Evolutionary conservation across 352 stramenopile species (phyloP).

Genomic region (Aphanomyces invadans): DNA sequence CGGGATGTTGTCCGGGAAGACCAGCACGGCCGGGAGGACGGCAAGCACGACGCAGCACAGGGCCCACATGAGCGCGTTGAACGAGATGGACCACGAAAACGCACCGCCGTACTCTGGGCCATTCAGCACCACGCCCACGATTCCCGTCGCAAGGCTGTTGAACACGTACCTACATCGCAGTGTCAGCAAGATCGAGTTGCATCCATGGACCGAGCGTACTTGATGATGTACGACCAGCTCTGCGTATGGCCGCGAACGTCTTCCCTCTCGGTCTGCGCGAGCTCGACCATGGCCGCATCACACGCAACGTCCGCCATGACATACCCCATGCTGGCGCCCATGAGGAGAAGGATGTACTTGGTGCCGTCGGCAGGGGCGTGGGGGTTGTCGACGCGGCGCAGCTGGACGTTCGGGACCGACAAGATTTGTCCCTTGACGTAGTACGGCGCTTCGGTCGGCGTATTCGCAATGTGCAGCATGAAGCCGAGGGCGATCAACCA

Average conservation of each 20-base stretch:
- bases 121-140: conserved; percentile 53
- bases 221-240: conserved; percentile 31
- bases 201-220: conserved; percentile 34
- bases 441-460: conserved; percentile 39
- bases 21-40: conserved; percentile 36
- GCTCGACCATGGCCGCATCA: conserved; percentile 68
- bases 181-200: neutral
- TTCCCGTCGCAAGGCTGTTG: conserved; percentile 29
- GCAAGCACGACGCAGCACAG: conserved; percentile 29
- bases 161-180: neutral
- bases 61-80: conserved; percentile 40
- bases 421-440: conserved; percentile 26
- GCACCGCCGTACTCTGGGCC: conserved; percentile 46
- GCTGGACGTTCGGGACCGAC: neutral
- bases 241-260: conserved; percentile 42
- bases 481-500: conserved; percentile 44
- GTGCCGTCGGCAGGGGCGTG: conserved; percentile 38
- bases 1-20: conserved; percentile 30
- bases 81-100: conserved; percentile 42
- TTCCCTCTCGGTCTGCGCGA: conserved; percentile 49
- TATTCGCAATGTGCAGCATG: conserved; percentile 42
- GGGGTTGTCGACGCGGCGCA: conserved; percentile 14
- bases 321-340: conserved; percentile 73
- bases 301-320: conserved; percentile 80
- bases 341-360: conserved; percentile 58